Evolutionary conservation across 768 basidiomycete genomes (phyloP).

Genomic region (Holtermanniella nyarrowii): DNA sequence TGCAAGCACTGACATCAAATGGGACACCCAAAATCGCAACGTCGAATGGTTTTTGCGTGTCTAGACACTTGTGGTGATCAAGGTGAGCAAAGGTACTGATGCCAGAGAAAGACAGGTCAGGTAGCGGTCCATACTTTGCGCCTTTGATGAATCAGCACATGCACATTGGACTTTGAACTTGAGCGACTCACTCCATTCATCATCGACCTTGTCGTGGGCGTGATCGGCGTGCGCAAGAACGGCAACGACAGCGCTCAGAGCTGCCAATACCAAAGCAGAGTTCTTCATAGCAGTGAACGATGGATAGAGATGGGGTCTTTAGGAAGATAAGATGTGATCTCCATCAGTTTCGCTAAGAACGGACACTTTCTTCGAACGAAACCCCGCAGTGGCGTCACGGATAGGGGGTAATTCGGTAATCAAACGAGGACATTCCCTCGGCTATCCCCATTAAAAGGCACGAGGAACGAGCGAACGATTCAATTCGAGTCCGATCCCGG

Average conservation of each 20-base stretch:
- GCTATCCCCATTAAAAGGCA: no score
- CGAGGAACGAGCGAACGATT: no score
- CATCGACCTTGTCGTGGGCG: background rate
- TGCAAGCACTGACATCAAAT: conserved; percentile 6
- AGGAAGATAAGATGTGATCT: no score
- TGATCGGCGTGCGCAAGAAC: background rate
- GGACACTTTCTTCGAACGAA: no score
- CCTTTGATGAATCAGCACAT: background rate
- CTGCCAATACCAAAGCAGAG: background rate
- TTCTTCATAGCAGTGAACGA: no score
- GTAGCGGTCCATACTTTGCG: conserved; percentile 4
- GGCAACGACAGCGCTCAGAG: background rate
- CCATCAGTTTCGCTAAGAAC: no score
- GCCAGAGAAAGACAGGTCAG: conserved; percentile 64
- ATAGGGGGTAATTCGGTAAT: no score
- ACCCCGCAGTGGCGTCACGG: no score
- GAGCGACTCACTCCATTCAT: background rate
- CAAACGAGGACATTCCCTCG: no score
- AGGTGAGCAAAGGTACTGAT: conserved; percentile 76
- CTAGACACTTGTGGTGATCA: conserved; percentile 58
- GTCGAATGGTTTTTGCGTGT: conserved; percentile 49
- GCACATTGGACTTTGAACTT: no score
- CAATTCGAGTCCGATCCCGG: no score
- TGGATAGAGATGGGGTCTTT: no score
- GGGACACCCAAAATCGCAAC: conserved; percentile 56